These are phyloP conservation scores for Magnaporthiopsis incrustans DNA, from an alignment of 2,329 filamentous ascomycete genomes.

Conservation along the genomic window DNA sequence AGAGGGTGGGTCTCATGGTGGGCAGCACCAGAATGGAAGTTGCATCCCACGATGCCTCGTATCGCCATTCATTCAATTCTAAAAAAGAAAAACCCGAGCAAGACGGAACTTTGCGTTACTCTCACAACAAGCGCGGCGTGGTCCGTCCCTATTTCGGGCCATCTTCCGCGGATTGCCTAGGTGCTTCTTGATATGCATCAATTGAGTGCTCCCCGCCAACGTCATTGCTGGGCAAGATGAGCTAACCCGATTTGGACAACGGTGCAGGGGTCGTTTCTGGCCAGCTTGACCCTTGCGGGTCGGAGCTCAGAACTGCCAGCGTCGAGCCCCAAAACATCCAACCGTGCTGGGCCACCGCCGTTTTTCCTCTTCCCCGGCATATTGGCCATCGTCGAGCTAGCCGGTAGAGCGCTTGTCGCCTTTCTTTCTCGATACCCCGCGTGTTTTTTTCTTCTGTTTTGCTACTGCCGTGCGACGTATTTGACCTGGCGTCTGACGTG, in stretches of 20 bases:
- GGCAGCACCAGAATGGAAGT: too few relatives aligned
- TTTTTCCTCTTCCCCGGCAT: not conserved
- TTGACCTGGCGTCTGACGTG: conserved; percentile 6
- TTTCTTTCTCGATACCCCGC: not conserved
- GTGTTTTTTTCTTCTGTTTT: not conserved
- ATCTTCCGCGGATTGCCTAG: too few relatives aligned
- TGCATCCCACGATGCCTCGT: too few relatives aligned
- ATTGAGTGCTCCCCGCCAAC: not conserved
- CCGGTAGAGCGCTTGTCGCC: not conserved
- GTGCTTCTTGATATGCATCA: not conserved
- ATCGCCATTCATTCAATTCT: too few relatives aligned
- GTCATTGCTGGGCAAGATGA: not conserved
- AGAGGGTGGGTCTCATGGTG: too few relatives aligned
- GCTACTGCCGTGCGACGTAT: not conserved
- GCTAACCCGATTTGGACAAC: not conserved
- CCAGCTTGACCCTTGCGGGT: not conserved
- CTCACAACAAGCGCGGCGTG: too few relatives aligned
- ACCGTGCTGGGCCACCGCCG: not conserved
- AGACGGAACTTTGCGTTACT: too few relatives aligned
- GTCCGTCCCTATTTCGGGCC: not conserved
- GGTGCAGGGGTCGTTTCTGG: not conserved
- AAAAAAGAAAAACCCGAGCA: too few relatives aligned
- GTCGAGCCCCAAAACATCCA: not conserved
- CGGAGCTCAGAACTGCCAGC: not conserved
- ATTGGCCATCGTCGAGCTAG: not conserved